These are phyloP conservation scores for Tolypocladium ovalisporum DNA, from an alignment of 2,329 filamentous ascomycete species.

Conservation along the genomic window DNA sequence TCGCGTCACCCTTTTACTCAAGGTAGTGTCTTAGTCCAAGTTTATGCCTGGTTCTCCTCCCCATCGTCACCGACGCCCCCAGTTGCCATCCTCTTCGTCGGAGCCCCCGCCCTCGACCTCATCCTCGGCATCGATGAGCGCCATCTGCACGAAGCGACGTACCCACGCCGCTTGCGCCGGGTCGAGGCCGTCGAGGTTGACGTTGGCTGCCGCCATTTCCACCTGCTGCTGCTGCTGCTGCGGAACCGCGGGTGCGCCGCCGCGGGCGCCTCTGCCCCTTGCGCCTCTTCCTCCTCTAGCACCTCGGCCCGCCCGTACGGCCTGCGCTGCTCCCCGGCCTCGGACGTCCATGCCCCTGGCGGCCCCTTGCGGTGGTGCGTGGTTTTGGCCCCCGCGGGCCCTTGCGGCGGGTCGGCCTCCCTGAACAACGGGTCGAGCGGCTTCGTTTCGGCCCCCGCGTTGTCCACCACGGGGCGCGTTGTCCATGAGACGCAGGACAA, in stretches of 20 bases:
- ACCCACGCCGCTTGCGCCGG: constrained; percentile 41
- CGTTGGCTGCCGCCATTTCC: constrained; percentile 3
- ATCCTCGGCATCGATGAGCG: constrained; percentile 42
- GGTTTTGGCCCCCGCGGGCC: constrained; percentile 1
- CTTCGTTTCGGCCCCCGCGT: constrained; percentile 9
- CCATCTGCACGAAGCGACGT: constrained; percentile 41
- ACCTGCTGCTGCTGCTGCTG: neutral
- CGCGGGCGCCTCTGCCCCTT: neutral
- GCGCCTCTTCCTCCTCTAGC: neutral
- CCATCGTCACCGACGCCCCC: constrained; percentile 7
- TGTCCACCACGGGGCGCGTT: constrained; percentile 19
- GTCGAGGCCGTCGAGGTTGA: constrained; percentile 24
- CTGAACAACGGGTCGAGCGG: neutral
- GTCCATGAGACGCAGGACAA: constrained; percentile 42
- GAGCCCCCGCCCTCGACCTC: constrained; percentile 30
- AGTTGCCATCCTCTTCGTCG: constrained; percentile 17
- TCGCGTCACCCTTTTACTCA: neutral
- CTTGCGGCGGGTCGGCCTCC: neutral
- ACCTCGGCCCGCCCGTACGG: neutral
- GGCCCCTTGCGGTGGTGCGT: neutral
- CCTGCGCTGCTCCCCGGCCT: neutral
- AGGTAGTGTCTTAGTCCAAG: neutral
- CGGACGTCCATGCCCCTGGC: neutral
- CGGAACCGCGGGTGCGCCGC: neutral
- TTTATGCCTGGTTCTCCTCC: too few relatives aligned